These are phyloP conservation scores for Eutrema japonicum DNA, from an alignment of 345 rosid species.

Conservation along the genomic window DNA sequence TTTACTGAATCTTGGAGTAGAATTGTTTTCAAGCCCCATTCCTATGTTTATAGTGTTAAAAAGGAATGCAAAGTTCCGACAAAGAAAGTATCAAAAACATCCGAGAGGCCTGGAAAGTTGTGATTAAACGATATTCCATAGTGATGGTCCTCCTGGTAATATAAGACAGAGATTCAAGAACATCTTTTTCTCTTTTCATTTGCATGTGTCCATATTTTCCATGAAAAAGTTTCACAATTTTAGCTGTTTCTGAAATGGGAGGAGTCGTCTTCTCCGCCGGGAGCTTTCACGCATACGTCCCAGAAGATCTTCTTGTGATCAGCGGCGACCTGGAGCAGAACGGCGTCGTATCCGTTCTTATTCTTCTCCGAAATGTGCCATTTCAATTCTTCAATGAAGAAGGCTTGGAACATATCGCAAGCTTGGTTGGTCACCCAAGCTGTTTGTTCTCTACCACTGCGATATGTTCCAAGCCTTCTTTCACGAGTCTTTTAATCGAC, in stretches of 20 bases:
- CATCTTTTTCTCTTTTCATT: constrained; percentile 2
- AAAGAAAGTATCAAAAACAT: background rate
- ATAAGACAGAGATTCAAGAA: constrained; percentile 6
- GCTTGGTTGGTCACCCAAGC: no score
- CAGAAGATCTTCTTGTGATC: constrained; percentile 93
- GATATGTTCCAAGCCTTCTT: no score
- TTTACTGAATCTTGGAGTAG: constrained; percentile 23
- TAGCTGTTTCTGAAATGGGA: constrained; percentile 83
- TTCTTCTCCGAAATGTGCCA: no score
- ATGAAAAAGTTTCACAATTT: background rate
- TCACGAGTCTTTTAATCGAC: no score
- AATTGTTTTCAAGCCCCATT: constrained; percentile 27
- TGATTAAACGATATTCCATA: constrained; percentile 8
- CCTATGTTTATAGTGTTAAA: constrained; percentile 38
- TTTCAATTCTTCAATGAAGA: no score
- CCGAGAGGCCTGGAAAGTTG: background rate
- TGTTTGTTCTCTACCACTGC: no score
- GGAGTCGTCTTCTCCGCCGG: constrained; percentile 82
- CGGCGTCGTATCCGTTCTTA: constrained; percentile 70
- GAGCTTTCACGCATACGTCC: constrained; percentile 98
- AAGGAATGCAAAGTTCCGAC: constrained; percentile 19
- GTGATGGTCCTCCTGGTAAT: constrained; percentile 12
- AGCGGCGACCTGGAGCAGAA: constrained; percentile 87
- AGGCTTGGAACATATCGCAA: no score
- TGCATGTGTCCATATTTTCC: background rate